Conservation (phyloP, 2,329 filamentous ascomycete genomes). For the Mollisiaceae sp. region DNA sequence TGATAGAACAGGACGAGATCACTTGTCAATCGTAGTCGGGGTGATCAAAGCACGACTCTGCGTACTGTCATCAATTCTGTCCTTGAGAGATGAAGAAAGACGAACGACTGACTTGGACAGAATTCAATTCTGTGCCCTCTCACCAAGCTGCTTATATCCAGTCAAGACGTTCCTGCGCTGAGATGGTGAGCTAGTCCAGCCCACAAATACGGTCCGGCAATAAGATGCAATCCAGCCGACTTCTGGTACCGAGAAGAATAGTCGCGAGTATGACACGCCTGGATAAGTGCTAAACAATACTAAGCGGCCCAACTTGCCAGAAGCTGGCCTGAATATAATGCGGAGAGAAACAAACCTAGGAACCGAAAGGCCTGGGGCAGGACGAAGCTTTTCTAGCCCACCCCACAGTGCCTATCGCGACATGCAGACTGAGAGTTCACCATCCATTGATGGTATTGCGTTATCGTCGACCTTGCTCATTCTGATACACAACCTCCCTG, state of each 20-base stretch:
- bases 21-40: background rate
- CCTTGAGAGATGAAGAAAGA: background rate
- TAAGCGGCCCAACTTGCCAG: conserved; percentile 5
- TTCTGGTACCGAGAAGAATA: background rate
- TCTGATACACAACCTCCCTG: background rate
- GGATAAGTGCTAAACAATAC: background rate
- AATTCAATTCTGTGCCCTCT: background rate
- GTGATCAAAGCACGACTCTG: background rate
- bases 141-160: background rate
- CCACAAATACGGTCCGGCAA: background rate
- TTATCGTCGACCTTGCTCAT: conserved; percentile 2
- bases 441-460: conserved; percentile 3
- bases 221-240: background rate
- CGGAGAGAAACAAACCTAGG: background rate
- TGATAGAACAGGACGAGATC: background rate
- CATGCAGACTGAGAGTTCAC: background rate
- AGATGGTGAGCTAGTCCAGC: background rate
- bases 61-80: background rate
- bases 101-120: background rate
- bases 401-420: background rate
- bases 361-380: conserved; percentile 9
- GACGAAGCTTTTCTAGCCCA: conserved; percentile 5
- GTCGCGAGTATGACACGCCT: background rate
- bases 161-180: background rate
- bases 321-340: conserved; percentile 6